These are phyloP conservation scores for Leishmania turanica DNA, from an alignment of 208 protist species.

Conservation along the genomic window DNA sequence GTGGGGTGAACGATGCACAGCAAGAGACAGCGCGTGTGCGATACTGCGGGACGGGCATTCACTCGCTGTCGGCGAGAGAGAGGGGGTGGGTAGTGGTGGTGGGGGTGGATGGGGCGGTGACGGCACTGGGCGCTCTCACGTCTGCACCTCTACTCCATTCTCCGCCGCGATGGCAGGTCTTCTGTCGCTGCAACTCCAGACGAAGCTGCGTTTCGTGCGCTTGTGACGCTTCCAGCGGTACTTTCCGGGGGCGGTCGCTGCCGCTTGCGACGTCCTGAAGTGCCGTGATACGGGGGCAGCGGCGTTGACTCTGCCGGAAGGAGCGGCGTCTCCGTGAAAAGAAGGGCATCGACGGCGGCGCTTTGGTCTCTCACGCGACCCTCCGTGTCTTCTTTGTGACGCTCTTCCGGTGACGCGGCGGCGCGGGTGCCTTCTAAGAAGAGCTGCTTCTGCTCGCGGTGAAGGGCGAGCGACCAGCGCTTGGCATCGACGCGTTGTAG, in stretches of 20 bases:
- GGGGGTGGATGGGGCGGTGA: not conserved
- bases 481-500: conserved; percentile 20
- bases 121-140: not conserved
- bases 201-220: not conserved
- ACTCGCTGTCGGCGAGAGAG: no score
- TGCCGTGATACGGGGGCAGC: not conserved
- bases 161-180: not conserved
- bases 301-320: not conserved
- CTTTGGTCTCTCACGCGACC: not conserved
- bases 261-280: conserved; percentile 17
- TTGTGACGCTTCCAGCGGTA: not conserved
- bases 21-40: not conserved
- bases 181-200: not conserved
- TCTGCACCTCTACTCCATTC: conserved; percentile 6
- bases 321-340: conserved; percentile 30
- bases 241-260: conserved; percentile 8
- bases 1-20: not conserved
- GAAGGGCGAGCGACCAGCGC: conserved; percentile 10
- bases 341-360: conserved; percentile 8
- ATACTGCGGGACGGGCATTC: not conserved
- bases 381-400: not conserved
- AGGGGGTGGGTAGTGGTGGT: not conserved
- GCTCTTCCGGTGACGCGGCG: not conserved
- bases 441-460: conserved; percentile 9
- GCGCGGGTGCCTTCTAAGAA: not conserved